Evolutionary conservation across 306 rosid genomes (phyloP), one percentile per base, ranked within the genome.

Genomic region (Casuarina cunninghamiana): DNA sequence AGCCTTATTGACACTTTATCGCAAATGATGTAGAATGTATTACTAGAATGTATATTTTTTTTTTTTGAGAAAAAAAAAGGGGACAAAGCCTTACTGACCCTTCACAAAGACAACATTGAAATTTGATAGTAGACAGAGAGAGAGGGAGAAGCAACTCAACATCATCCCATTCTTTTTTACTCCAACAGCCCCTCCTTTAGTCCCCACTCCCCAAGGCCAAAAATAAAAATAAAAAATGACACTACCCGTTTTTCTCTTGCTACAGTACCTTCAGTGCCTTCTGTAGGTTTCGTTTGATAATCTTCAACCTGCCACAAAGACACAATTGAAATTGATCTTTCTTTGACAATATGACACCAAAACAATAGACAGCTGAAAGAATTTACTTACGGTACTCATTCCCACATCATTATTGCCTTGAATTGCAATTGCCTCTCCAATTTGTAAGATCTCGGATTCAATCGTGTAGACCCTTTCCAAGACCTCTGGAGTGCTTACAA

Each of bases 401-500:
- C 90, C 91, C 50, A 82, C 72, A 45, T 90, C 93, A 86, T 53
- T 90, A 81, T 88, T 90, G 81, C 97, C 97, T 86, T 96, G 99
- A 87, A 93, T 88, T 26, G 88, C 82, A 79, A 91, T 93, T 68
- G 99, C 98, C 90, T 96, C 97, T 80, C 91, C 98, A 74, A 96
- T 96, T 87, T 96, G 98, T 75, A 85, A 80, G 78, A 93, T 93
- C 89, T 96, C 99, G 37, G 96, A 87, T 84, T 96, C 99, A 77
- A 78, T 62, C 69, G 90, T 87, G 84, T 88, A 91, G 77, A 91
- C 98, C 38, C 99, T 90, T 84, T 96, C 99, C 89, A 96, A 80
- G 74, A 96, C 85, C 88, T 96, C 98, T 3, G 98, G 99, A 72
- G 96, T 93, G 84, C 88, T 91, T 82, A 96, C 98, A 81, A 96